A percentile compares a stretch with the other conserved stretches of the same genome.
Conservation (phyloP, 116 monocot genomes). For the Posidonia oceanica region DNA sequence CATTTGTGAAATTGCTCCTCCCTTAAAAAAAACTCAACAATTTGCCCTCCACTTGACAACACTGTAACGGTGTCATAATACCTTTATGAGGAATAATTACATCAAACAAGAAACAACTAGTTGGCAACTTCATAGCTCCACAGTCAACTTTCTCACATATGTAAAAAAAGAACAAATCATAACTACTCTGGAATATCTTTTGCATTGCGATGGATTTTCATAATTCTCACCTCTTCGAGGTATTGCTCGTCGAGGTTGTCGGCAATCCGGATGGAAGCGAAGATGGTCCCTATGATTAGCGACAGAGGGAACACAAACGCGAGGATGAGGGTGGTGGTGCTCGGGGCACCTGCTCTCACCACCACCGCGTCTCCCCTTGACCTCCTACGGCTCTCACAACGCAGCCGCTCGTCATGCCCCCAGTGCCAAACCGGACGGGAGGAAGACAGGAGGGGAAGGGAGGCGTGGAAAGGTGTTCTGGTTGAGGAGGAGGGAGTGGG, state of each 20-base stretch:
- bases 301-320: slow-evolving; percentile 79
- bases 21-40: too few relatives aligned
- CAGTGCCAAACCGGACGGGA: too few relatives aligned
- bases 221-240: slow-evolving; percentile 49
- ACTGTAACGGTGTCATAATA: too few relatives aligned
- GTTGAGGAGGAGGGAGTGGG: neutral
- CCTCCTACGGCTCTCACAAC: neutral
- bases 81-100: too few relatives aligned
- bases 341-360: slow-evolving; percentile 50
- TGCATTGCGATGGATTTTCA: neutral
- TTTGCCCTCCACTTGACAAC: too few relatives aligned
- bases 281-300: slow-evolving; percentile 60
- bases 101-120: too few relatives aligned
- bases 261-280: slow-evolving; percentile 50
- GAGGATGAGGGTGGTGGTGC: slow-evolving; percentile 34
- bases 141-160: too few relatives aligned
- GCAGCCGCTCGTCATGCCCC: neutral
- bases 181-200: neutral
- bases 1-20: too few relatives aligned
- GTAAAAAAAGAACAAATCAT: neutral
- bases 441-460: neutral
- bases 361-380: slow-evolving; percentile 16
- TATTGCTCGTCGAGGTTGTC: slow-evolving; percentile 67
- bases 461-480: neutral
- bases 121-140: too few relatives aligned